Percentiles rank a stretch among this genome's conserved stretches.
phyloP scores from a whole-genome alignment of 2,329 filamentous ascomycete genomes.

The Trichophyton equinum region DNA sequence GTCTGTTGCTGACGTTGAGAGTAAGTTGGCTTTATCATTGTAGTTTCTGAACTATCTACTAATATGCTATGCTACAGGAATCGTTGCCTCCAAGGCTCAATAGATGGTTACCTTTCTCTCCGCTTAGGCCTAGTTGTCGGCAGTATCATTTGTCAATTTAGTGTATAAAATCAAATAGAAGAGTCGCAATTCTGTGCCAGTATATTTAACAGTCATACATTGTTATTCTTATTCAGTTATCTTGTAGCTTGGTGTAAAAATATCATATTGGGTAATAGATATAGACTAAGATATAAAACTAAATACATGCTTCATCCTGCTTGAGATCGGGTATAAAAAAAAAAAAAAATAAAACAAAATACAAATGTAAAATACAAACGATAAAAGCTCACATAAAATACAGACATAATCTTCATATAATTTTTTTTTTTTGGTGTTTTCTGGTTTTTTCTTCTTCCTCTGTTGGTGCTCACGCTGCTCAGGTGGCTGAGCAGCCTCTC shows the following conservation, averaged over 20 bases:
- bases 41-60: conserved; percentile 6
- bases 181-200: conserved; percentile 1
- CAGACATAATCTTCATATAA: neutral
- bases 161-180: conserved; percentile 13
- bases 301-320: neutral
- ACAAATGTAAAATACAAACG: too few relatives aligned
- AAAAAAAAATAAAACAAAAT: neutral
- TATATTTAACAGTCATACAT: neutral
- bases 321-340: neutral
- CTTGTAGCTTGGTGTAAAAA: neutral
- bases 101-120: conserved; percentile 6
- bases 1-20: conserved; percentile 91
- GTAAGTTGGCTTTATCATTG: conserved; percentile 40
- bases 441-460: neutral
- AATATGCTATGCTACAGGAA: conserved; percentile 12
- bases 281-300: neutral
- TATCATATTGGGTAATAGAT: neutral
- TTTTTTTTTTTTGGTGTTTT: neutral
- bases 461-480: neutral
- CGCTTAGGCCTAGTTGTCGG: conserved; percentile 4
- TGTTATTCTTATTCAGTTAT: neutral
- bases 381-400: neutral
- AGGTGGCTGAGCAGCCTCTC: neutral
- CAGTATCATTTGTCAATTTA: conserved; percentile 7
- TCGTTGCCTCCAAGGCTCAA: conserved; percentile 14